Percentiles rank a stretch among this genome's conserved stretches.
phyloP scores from a whole-genome alignment of 495 filamentous ascomycete species.

The Articulospora tetracladia region DNA sequence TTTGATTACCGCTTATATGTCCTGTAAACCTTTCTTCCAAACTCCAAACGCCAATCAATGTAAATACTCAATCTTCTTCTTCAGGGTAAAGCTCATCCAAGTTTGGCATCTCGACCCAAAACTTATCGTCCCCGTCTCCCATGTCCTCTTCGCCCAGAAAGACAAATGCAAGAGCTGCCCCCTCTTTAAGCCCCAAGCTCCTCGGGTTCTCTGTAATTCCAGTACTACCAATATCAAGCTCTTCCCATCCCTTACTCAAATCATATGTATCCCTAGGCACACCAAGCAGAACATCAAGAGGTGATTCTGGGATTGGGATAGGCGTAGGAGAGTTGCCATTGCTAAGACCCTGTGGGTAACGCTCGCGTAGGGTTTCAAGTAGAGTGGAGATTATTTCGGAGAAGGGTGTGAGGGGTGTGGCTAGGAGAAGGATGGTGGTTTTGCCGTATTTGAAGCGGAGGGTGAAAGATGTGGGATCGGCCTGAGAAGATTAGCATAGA shows the following conservation, averaged over 20 bases:
- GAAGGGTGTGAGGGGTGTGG: conserved; percentile 58
- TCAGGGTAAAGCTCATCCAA: conserved; percentile 22
- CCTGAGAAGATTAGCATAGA: neutral
- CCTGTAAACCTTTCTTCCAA: too few species aligned
- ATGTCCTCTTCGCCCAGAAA: conserved; percentile 9
- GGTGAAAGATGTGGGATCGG: conserved; percentile 44
- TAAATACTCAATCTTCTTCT: conserved; percentile 1
- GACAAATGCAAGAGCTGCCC: conserved; percentile 20
- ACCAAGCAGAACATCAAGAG: conserved; percentile 37
- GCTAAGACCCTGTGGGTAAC: conserved; percentile 42
- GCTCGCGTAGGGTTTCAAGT: conserved; percentile 45
- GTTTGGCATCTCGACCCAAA: conserved; percentile 17
- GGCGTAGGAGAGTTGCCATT: neutral
- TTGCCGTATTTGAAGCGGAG: conserved; percentile 77
- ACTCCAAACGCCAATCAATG: neutral
- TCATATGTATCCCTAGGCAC: conserved; percentile 52
- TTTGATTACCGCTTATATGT: too few species aligned
- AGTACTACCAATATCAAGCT: conserved; percentile 26
- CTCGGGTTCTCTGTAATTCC: conserved; percentile 13
- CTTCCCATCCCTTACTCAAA: conserved; percentile 52
- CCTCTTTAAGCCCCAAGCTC: conserved; percentile 26
- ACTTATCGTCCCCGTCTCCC: conserved; percentile 8
- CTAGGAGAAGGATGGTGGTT: conserved; percentile 71
- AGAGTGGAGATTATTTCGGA: conserved; percentile 58
- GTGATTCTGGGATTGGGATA: conserved; percentile 18